These are phyloP conservation scores for Torulaspora indica DNA, from an alignment of 805 yeast species.

Conservation along the genomic window DNA sequence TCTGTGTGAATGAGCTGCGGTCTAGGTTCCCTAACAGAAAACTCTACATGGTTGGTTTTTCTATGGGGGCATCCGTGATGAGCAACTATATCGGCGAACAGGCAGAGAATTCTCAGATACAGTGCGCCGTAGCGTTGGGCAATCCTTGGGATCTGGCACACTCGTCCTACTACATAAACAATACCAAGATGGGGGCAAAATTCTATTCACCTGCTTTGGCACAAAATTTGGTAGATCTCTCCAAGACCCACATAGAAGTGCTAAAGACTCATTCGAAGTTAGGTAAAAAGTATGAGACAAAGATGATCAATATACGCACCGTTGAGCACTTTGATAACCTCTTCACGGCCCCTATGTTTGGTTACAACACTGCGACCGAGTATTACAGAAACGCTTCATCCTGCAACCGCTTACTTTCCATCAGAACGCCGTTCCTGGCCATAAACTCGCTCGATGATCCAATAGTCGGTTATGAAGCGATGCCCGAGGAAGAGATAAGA, in stretches of 20 bases:
- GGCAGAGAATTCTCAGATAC: constrained; percentile 42
- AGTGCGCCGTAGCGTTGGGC: constrained; percentile 57
- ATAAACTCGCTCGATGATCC: constrained; percentile 75
- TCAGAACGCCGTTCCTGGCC: constrained; percentile 60
- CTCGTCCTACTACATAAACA: constrained; percentile 43
- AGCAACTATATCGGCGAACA: constrained; percentile 70
- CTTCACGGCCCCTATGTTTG: constrained; percentile 62
- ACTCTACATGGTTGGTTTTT: constrained; percentile 70
- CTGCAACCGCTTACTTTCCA: constrained; percentile 43
- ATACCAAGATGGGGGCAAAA: constrained; percentile 40
- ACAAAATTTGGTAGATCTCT: constrained; percentile 41
- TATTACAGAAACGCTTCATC: constrained; percentile 66
- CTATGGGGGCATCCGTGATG: constrained; percentile 71
- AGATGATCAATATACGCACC: constrained; percentile 28
- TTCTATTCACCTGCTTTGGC: constrained; percentile 52
- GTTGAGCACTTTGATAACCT: constrained; percentile 57
- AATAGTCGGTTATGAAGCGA: constrained; percentile 47
- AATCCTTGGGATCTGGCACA: constrained; percentile 70
- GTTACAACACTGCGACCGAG: constrained; percentile 56
- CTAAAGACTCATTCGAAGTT: constrained; percentile 33
- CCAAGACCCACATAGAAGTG: constrained; percentile 41
- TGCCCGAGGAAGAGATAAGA: constrained; percentile 50
- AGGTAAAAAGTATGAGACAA: constrained; percentile 21
- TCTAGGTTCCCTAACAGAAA: constrained; percentile 53
- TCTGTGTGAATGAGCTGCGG: constrained; percentile 48